phyloP scores from a whole-genome alignment of 2,329 filamentous ascomycete genomes.

The Monosporascus ibericus region DNA sequence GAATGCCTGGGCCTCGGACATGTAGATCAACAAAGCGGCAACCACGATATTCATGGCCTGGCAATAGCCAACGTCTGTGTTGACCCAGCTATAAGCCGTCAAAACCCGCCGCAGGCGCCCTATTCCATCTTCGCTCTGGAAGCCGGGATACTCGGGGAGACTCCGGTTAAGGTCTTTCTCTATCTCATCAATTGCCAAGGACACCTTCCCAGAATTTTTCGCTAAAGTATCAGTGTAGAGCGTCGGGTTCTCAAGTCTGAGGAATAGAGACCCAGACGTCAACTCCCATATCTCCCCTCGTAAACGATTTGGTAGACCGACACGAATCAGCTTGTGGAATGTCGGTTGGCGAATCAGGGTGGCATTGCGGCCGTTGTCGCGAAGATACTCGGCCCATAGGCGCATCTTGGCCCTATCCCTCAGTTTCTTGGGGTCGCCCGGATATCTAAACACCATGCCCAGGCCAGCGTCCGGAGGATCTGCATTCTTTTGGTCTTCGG shows the following conservation, averaged over 20 bases:
- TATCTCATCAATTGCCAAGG: conserved; percentile 95
- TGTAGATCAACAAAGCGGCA: conserved; percentile 95
- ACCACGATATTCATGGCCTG: conserved; percentile 99
- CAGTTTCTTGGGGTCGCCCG: conserved; percentile 88
- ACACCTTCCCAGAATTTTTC: conserved; percentile 79
- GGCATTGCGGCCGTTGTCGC: conserved; percentile 89
- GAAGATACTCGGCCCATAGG: conserved; percentile 91
- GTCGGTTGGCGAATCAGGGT: conserved; percentile 92
- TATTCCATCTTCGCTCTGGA: conserved; percentile 94
- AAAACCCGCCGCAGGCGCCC: conserved; percentile 81
- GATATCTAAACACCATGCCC: conserved; percentile 88
- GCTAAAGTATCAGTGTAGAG: conserved; percentile 78
- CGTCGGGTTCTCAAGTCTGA: conserved; percentile 78
- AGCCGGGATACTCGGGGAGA: conserved; percentile 93
- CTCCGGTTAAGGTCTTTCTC: conserved; percentile 97
- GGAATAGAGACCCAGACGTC: conserved; percentile 83
- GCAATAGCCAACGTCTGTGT: conserved; percentile 93
- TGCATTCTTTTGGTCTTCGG: conserved; percentile 55
- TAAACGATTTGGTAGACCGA: conserved; percentile 87
- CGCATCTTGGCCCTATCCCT: conserved; percentile 96
- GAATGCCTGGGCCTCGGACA: conserved; percentile 94
- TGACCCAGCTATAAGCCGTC: conserved; percentile 96
- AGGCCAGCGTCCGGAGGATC: conserved; percentile 85
- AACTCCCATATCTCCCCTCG: conserved; percentile 95
- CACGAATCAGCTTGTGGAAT: conserved; percentile 94